Evolutionary conservation across 1,284 basidiomycete genomes (phyloP).

Genomic region (Inonotus obliquus): DNA sequence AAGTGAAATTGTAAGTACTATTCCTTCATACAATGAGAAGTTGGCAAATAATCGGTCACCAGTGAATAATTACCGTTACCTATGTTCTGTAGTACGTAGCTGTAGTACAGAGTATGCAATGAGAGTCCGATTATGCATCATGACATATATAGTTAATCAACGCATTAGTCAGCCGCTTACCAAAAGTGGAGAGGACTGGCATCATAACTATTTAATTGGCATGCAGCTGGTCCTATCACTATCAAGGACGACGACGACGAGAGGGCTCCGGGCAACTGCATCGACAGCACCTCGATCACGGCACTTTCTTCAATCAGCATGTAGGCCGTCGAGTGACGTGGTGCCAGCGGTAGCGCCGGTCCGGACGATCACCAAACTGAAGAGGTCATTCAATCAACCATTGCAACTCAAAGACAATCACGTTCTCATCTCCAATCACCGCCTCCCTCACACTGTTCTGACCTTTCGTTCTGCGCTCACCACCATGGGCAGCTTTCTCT

Average conservation of each 20-base stretch:
- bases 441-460: neutral
- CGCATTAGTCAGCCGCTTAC: too few relatives aligned
- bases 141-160: too few relatives aligned
- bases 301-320: neutral
- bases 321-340: neutral
- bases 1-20: too few relatives aligned
- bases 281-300: neutral
- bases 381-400: neutral
- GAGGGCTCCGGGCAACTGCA: neutral
- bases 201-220: neutral
- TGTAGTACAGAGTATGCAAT: too few relatives aligned
- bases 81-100: too few relatives aligned
- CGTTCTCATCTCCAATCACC: conserved; percentile 1
- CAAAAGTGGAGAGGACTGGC: neutral
- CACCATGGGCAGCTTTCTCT: neutral
- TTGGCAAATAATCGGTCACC: too few relatives aligned
- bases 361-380: neutral
- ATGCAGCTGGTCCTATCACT: neutral
- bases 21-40: too few relatives aligned
- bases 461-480: neutral
- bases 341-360: neutral
- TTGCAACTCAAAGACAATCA: neutral
- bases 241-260: neutral
- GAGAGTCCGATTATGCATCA: too few relatives aligned
- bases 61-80: too few relatives aligned